Evolutionary conservation across 2,329 filamentous ascomycete species (phyloP), one percentile per base, ranked within the genome.

Genomic region (Westerdykella aurantiaca): DNA sequence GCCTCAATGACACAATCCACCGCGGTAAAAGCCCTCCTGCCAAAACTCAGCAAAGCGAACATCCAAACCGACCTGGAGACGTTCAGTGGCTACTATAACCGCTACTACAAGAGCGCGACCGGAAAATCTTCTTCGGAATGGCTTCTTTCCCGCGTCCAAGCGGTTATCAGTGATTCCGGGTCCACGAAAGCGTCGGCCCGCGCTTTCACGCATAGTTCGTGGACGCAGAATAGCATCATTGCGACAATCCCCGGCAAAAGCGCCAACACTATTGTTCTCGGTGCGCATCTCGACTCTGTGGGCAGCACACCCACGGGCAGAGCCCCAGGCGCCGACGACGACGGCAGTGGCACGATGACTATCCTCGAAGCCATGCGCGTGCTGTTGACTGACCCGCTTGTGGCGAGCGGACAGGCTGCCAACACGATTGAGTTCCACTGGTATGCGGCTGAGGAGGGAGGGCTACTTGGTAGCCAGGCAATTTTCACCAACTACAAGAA

Each of bases 371-470:
- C 89, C 3, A 79, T 98, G 61, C 81, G 88, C 31, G 84, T 87
- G 35, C 76, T 97, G 6, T 77, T 96, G 53, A 84, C 84, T n/a
- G 70, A 83, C 49, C 78, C 82, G 41, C 77, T 95, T 47, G 69
- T 83, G 31, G 71, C 77, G 40, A 88, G 88, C 52, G 33, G 33
- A 31, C 80, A 87, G 52, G 83, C 82, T 4, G 69, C 80, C 46
- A 96, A 96, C 71, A 95, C 88, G 1, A 75, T 98, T 55, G 91
- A 97, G 72, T 97, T 97, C 68, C 90, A 96, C 70, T 95, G 88
- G 88, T 95, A 95, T 72, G 87, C 83, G 37, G 89, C 88, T 10
- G 89, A 95, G 66, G 89, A 95, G 68, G 88, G 85, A 40, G 89
- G 90, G 29, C 75, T 95, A 37, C 78, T 95, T 3, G 89, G 89